Base-by-base conservation (phyloP, 768 basidiomycete species). In the Thelephora aurantiotincta region DNA sequence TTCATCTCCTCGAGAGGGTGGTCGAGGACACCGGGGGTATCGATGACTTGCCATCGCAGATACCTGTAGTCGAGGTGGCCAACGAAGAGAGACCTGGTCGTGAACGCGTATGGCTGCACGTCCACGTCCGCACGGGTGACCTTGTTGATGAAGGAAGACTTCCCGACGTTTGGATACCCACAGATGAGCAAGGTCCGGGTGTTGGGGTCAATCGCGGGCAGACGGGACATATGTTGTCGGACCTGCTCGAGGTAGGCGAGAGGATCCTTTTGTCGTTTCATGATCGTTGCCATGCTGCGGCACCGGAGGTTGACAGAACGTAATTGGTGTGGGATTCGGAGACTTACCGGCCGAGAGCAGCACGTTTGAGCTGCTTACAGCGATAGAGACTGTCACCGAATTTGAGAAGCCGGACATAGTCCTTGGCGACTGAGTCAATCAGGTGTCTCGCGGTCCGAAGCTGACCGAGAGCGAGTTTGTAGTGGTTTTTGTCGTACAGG, bases 1-100 rank as follows among this genome's bases (percentile, higher is more conserved):
- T 98, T 98, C 96, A 99, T 98, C 45, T 99, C 96, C 65, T 99
- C 94, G 30, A 98, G 72, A 2, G 94, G 93, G 63, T 98, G 96
- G 62, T 99, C 96, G 54, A 99, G 74, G 50, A 99, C 83, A 50
- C 96, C 96, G 1, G 96, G 96, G 35, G 96, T 99, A 72, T 99
- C 96, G 58, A 99, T 97, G 45, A 99, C 94, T 64, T 99, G 96
- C 96, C 96, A 99, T 51, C 96, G 81, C 56, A 99, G 74, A 69
- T 99, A 99, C 60, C 92, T 94, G 73, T 99, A 97, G 65, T 99
- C 96, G 61, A 98, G 73, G 66, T 99, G 96, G 1, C 96, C 96
- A 57, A 99, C 88, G 61, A 98, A 98, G 46, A 99, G 83, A 0
- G 89, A 92, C 66, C 97, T 98, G 26, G 96, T 99, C 42, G 96